Base-by-base conservation (phyloP, 768 basidiomycete genomes). In the Suillus bovinus region DNA sequence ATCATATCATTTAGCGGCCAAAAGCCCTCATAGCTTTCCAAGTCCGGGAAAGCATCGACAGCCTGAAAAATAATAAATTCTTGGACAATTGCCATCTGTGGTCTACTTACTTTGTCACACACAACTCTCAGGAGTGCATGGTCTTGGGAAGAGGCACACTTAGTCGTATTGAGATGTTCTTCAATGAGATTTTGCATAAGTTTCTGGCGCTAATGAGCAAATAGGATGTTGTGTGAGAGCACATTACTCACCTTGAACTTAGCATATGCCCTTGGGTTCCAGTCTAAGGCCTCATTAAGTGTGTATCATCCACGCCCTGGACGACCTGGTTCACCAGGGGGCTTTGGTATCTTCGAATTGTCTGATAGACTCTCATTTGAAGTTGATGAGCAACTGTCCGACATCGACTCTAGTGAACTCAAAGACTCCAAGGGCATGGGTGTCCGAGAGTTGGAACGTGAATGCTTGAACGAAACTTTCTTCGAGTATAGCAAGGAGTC, bases 301-400 rank as follows among this genome's bases (percentile, higher is more conserved):
- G 50, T 72, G 46, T 75, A 74, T 3, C 73, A 68, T 16, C 71
- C 72, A 5, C 55, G 41, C 7, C 69, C 66, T 16, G 71, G 68
- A 20, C 59, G 42, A 13, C 70, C 71, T 20, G 62, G 66, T 46
- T 74, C 67, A 0, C 70, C 70, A 13, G 17, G 20, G 4, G 71
- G 73, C 42, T 74, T 75, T 31, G 69, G 61, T 27, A 74, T 74
- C 50, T 63, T 66, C 0, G 61, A 61, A 8, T 56, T 60, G 20
- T 67, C 67, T 38, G 58, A 63, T 2, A 16, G 22, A 8, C 4
- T 42, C 47, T 60, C 4, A 31, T 36, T 31, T 1, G 34, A 41
- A 27, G 58, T 46, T 1, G 50, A 16, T 16, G 38, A 41, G 1
- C 33, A 29, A 13, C 41, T 44, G 27, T 29, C 20, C 7, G 6